Evolutionary conservation across 192 early-diverging fungal genomes (phyloP).

Genomic region (Backusella psychrophila): DNA sequence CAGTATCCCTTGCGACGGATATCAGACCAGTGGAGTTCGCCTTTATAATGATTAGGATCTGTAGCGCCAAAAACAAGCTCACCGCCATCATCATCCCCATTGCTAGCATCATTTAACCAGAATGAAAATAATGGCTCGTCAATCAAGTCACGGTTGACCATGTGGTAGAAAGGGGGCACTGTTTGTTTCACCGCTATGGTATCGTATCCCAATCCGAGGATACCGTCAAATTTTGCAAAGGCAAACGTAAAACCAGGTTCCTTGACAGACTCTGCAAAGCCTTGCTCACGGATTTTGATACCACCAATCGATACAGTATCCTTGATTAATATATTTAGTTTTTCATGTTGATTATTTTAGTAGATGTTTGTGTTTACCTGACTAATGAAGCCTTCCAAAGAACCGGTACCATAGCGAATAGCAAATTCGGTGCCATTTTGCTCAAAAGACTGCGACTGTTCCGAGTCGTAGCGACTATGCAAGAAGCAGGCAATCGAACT

Average conservation of each 20-base stretch:
- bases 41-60: conserved; percentile 71
- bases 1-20: conserved; percentile 94
- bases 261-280: conserved; percentile 96
- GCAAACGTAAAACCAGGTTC: conserved; percentile 96
- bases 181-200: conserved; percentile 84
- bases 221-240: conserved; percentile 95
- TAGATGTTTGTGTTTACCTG: conserved; percentile 38
- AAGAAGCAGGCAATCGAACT: conserved; percentile 95
- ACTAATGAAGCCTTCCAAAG: conserved; percentile 93
- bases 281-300: conserved; percentile 63
- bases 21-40: conserved; percentile 75
- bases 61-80: conserved; percentile 89
- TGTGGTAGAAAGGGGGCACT: conserved; percentile 94
- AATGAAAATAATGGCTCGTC: conserved; percentile 89
- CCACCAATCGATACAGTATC: conserved; percentile 79
- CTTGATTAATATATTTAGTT: conserved; percentile 21
- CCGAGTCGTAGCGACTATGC: conserved; percentile 84
- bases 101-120: conserved; percentile 76
- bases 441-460: conserved; percentile 73
- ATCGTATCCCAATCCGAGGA: conserved; percentile 90
- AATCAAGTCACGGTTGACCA: conserved; percentile 77
- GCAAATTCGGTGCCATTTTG: conserved; percentile 94
- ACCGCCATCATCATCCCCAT: conserved; percentile 67
- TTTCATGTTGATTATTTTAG: background rate
- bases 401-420: conserved; percentile 91